These are phyloP conservation scores for Sambucus nigra DNA, from an alignment of 129 eudicot genomes.

Conservation along the genomic window DNA sequence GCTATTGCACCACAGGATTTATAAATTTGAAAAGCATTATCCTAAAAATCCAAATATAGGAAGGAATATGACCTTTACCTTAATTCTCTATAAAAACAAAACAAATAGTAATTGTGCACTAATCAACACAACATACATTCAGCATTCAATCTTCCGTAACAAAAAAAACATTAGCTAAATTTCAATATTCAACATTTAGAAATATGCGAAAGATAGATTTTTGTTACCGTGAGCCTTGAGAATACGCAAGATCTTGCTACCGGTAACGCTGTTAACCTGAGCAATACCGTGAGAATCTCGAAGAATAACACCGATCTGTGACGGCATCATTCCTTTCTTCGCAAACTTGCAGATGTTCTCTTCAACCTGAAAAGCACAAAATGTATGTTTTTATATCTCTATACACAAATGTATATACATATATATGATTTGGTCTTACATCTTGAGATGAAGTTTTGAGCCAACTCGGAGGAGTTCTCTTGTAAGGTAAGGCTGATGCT, in stretches of 20 bases:
- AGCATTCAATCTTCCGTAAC: no score
- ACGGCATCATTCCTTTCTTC: constrained; percentile 48
- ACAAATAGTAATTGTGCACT: no score
- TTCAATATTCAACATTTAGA: no score
- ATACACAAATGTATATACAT: background rate
- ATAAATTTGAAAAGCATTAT: no score
- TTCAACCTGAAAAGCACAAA: constrained; percentile 21
- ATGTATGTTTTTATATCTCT: no score
- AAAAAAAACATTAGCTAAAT: no score
- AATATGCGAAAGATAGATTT: background rate
- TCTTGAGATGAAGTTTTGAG: constrained; percentile 39
- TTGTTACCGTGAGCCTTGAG: constrained; percentile 54
- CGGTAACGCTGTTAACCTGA: constrained; percentile 51
- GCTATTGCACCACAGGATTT: no score
- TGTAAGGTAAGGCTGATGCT: constrained; percentile 42
- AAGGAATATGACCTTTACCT: no score
- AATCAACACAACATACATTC: no score
- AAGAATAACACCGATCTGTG: constrained; percentile 55
- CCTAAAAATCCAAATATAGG: no score
- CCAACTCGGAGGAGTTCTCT: constrained; percentile 45
- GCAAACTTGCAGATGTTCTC: constrained; percentile 53
- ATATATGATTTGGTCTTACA: constrained; percentile 7
- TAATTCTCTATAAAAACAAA: no score
- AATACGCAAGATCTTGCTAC: constrained; percentile 49
- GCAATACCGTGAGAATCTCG: constrained; percentile 63